A percentile compares a stretch with the other conserved stretches of the same genome.
phyloP scores from a whole-genome alignment of 2,329 filamentous ascomycete species.

The Microascus cirrosus region DNA sequence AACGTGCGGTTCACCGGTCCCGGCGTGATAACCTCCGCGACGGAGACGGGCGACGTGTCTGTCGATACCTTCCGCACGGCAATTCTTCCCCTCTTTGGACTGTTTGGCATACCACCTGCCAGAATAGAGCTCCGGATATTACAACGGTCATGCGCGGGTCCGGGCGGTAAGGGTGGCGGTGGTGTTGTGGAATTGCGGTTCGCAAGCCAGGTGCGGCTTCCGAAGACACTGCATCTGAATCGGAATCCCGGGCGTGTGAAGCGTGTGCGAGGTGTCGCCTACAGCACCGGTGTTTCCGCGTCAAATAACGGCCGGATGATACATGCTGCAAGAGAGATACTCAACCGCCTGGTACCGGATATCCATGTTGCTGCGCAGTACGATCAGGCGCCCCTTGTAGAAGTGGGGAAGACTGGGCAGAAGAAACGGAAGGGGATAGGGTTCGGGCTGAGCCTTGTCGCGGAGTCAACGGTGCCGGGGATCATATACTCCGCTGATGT shows the following conservation, averaged over 20 bases:
- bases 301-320: constrained; percentile 96
- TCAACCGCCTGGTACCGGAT: constrained; percentile 78
- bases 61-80: constrained; percentile 91
- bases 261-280: constrained; percentile 84
- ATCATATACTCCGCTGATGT: constrained; percentile 84
- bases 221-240: constrained; percentile 83
- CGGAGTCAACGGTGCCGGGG: constrained; percentile 74
- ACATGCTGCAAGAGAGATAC: constrained; percentile 71
- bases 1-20: constrained; percentile 84
- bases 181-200: constrained; percentile 92
- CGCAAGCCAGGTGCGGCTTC: constrained; percentile 82
- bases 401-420: constrained; percentile 37
- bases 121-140: constrained; percentile 80
- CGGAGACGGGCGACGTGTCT: constrained; percentile 73
- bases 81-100: constrained; percentile 77
- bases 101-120: constrained; percentile 71
- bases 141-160: constrained; percentile 65
- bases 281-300: constrained; percentile 81
- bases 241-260: constrained; percentile 76
- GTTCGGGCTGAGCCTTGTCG: constrained; percentile 82
- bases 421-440: constrained; percentile 70
- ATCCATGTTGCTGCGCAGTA: constrained; percentile 82
- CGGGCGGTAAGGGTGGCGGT: constrained; percentile 67
- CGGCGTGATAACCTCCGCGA: constrained; percentile 84
- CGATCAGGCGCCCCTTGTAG: constrained; percentile 50